phyloP scores from a whole-genome alignment of 2,329 filamentous ascomycete species.

The Alternaria solani region DNA sequence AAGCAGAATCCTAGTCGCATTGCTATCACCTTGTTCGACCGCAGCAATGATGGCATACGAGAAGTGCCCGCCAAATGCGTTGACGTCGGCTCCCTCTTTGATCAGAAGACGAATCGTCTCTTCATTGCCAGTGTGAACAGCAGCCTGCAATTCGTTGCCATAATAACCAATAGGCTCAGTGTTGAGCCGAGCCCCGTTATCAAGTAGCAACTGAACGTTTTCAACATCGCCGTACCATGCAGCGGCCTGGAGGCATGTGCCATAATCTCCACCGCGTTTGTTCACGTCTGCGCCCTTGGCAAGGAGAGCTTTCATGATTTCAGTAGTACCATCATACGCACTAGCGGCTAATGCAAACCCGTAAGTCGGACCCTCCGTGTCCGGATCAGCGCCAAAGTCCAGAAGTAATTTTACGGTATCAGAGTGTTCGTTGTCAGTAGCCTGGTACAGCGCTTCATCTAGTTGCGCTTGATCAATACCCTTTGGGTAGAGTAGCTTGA shows the following conservation, averaged over 20 bases:
- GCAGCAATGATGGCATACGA: slow-evolving; percentile 30
- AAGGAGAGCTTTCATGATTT: slow-evolving; percentile 28
- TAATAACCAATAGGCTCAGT: slow-evolving; percentile 27
- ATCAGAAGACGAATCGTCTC: slow-evolving; percentile 30
- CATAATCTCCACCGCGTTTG: slow-evolving; percentile 31
- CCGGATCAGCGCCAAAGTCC: slow-evolving; percentile 26
- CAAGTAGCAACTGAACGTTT: slow-evolving; percentile 31
- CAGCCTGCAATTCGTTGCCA: slow-evolving; percentile 33
- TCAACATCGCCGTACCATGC: slow-evolving; percentile 25
- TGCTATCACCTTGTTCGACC: slow-evolving; percentile 22
- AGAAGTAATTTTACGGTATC: slow-evolving; percentile 32
- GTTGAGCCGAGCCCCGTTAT: slow-evolving; percentile 34
- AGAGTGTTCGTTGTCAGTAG: slow-evolving; percentile 30
- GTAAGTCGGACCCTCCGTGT: slow-evolving; percentile 32
- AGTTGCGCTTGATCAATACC: slow-evolving; percentile 22
- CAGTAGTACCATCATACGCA: slow-evolving; percentile 32
- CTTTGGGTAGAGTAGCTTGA: slow-evolving; percentile 21
- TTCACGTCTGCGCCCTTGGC: slow-evolving; percentile 32
- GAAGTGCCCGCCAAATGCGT: slow-evolving; percentile 27
- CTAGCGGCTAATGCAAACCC: slow-evolving; percentile 30
- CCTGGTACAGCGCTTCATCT: slow-evolving; percentile 29
- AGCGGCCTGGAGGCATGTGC: slow-evolving; percentile 30
- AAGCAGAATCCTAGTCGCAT: slow-evolving; percentile 22
- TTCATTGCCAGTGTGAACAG: slow-evolving; percentile 23
- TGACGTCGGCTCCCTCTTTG: slow-evolving; percentile 29